Base-by-base conservation (phyloP, 192 early-diverging fungal species). In the Piromyces sp. region DNA sequence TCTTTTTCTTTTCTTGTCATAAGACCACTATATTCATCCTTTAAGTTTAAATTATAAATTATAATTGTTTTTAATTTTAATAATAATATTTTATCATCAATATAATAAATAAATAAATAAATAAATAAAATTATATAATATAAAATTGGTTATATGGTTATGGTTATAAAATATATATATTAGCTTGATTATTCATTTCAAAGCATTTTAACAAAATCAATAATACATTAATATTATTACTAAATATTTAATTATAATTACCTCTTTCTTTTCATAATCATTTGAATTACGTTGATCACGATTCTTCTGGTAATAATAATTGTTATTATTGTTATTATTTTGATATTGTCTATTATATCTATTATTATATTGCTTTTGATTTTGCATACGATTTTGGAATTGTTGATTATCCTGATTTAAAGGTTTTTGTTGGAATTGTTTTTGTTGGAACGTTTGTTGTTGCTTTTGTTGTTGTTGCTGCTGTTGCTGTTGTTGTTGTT, bases 1-100 rank as follows among this genome's bases (percentile, higher is more conserved):
- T 99, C 96, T 88, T 96, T 98, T 87, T 99, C 97, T 81, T 92
- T 90, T 82, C 93, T 92, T 13, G 93, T 93, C 97, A 99, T 99
- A 83, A 96, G 87, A 33, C 93, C 93, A 80, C 95, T 90, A 85
- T 95, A 96, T 80, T 87, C 89, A 37, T 94, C 89, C 93, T 96
- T 68, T n/a, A 9, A 22, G n/a, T n/a, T n/a, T n/a, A n/a, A n/a
- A n/a, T n/a, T n/a, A 15, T 22, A 51, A 22, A 15, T 22, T 22
- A 22, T 51, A 15, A 51, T 51, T 51, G 4, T 51, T 22, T 17
- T 51, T 17, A 22, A 22, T 22, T 1, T 22, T 3, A 22, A 5
- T 51, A 51, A 22, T 22, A 51, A 5, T 2, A 22, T 22, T 51
- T 51, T 22, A 22, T 22, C 0, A 22, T 51, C 2, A 51, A n/a